These are phyloP conservation scores for Allantophomopsis cytisporea DNA, from an alignment of 2,329 filamentous ascomycete genomes.

Conservation along the genomic window DNA sequence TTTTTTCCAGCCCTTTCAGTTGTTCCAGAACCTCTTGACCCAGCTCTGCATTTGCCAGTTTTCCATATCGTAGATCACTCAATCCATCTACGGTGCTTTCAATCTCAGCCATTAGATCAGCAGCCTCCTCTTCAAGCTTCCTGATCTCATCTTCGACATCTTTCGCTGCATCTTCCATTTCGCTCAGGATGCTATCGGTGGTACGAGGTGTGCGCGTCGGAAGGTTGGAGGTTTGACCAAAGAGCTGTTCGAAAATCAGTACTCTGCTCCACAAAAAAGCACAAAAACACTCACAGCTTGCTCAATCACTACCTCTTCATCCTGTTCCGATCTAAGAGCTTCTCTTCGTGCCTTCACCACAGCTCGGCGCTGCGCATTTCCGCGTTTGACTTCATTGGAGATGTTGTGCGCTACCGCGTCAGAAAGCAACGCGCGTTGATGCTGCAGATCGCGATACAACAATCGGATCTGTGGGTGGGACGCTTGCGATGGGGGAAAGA, in stretches of 20 bases:
- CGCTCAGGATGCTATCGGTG: constrained; percentile 49
- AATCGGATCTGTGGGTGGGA: constrained; percentile 26
- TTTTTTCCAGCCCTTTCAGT: constrained; percentile 42
- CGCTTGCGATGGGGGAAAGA: constrained; percentile 50
- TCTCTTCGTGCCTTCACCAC: constrained; percentile 38
- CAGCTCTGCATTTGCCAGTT: constrained; percentile 50
- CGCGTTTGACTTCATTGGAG: constrained; percentile 46
- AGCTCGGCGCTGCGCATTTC: constrained; percentile 41
- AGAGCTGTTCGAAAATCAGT: constrained; percentile 31
- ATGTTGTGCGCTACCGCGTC: constrained; percentile 56
- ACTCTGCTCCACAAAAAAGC: too few relatives aligned
- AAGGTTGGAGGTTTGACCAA: constrained; percentile 32
- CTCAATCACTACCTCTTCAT: constrained; percentile 52
- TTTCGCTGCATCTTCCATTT: constrained; percentile 51
- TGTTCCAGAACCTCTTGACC: constrained; percentile 54
- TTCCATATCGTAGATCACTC: constrained; percentile 74
- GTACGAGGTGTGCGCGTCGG: constrained; percentile 41
- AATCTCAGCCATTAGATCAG: constrained; percentile 43
- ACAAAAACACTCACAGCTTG: constrained; percentile 23
- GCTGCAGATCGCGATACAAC: constrained; percentile 70
- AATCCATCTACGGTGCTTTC: constrained; percentile 55
- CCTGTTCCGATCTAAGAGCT: constrained; percentile 38
- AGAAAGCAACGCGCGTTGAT: constrained; percentile 54
- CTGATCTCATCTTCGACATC: constrained; percentile 57
- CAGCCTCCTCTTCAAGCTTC: constrained; percentile 50